Evolutionary conservation across 2,329 filamentous ascomycete genomes (phyloP).

Genomic region (Botrytis byssoidea): DNA sequence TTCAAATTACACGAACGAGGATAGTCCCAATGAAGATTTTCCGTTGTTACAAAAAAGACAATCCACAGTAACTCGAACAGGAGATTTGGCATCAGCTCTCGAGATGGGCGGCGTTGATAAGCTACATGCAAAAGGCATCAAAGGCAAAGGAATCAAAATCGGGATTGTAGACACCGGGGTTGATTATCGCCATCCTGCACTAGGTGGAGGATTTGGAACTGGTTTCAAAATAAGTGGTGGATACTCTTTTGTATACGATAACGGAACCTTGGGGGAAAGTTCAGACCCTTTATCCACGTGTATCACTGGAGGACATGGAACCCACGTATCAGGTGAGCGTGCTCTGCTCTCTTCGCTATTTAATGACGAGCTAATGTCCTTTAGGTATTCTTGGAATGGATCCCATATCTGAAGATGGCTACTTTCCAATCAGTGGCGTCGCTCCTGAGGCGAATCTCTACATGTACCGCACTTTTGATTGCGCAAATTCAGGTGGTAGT

Average conservation of each 20-base stretch:
- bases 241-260: slow-evolving; percentile 56
- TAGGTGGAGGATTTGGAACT: slow-evolving; percentile 62
- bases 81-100: slow-evolving; percentile 14
- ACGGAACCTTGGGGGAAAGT: slow-evolving; percentile 15
- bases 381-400: slow-evolving; percentile 32
- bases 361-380: neutral
- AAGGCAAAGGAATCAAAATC: slow-evolving; percentile 47
- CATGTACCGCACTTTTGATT: slow-evolving; percentile 32
- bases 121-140: slow-evolving; percentile 46
- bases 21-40: neutral
- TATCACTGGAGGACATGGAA: slow-evolving; percentile 30
- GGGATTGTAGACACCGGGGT: slow-evolving; percentile 44
- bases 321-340: slow-evolving; percentile 28
- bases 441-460: slow-evolving; percentile 30
- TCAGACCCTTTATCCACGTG: slow-evolving; percentile 30
- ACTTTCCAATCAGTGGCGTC: slow-evolving; percentile 29
- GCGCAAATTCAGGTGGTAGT: slow-evolving; percentile 22
- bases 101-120: slow-evolving; percentile 39
- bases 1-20: neutral
- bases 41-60: slow-evolving; percentile 1
- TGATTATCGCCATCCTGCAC: slow-evolving; percentile 61
- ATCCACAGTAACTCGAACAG: neutral
- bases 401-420: slow-evolving; percentile 9
- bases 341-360: neutral
- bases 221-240: slow-evolving; percentile 59